Evolutionary conservation across 169 alveolate genomes (phyloP), one percentile per base, ranked within the genome.

Genomic region (Plasmodium chabaudi): DNA sequence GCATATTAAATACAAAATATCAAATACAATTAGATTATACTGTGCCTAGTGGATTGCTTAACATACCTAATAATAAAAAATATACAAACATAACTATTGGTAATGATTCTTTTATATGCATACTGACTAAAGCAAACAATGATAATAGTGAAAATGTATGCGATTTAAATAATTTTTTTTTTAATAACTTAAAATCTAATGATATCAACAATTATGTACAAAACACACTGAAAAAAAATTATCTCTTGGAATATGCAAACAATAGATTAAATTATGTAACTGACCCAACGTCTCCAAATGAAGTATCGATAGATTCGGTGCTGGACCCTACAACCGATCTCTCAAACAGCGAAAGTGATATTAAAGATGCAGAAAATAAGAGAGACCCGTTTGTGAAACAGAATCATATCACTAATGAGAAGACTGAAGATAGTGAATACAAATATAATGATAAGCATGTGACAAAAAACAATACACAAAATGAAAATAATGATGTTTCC

Each of bases 41-140:
- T 25, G 51, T 70, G 56, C 87, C 91, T n/a, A 86, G 75, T 64
- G 70, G 42, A 10, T 25, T 86, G 51, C 46, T 86, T n/a, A 70
- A 70, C 12, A 39, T 57, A 21, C 75, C 69, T 73, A 70, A 42
- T 1, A 56, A 74, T 15, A 46, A 57, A 39, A 86, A 86, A 51
- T 86, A 86, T 51, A 86, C 91, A 7, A 86, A 86, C 9, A 55
- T 86, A 44, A 86, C 91, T 0, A 61, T 86, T 17, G 91, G 91
- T 5, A 63, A 86, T 21, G 91, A 86, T 34, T 68, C 91, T n/a
- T 70, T 64, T 60, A 55, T 86, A 6, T 86, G 91, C 65, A 9
- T 86, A 55, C 34, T 86, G 12, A 64, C 64, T 42, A 67, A 69
- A 9, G 9, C 63, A 9, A 56, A 21, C 21, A 9, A 47, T 19